Evolutionary conservation across 1,284 basidiomycete species (phyloP).

Genomic region (Inonotus obliquus): DNA sequence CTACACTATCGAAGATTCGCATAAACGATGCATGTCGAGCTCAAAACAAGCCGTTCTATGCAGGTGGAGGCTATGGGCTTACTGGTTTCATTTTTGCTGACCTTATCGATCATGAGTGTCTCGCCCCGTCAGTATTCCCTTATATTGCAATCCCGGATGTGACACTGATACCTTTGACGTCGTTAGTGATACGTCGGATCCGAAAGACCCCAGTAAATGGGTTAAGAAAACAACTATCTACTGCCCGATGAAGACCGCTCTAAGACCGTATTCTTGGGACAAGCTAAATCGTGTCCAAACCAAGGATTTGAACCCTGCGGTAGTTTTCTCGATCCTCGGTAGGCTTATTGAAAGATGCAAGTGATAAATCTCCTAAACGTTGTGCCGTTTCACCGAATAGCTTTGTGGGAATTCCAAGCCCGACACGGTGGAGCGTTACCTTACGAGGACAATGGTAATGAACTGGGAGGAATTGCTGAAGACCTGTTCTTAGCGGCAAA

Average conservation of each 20-base stretch:
- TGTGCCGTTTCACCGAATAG: slow-evolving; percentile 35
- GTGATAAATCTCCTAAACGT: slow-evolving; percentile 13
- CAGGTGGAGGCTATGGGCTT: slow-evolving; percentile 86
- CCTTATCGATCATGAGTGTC: slow-evolving; percentile 80
- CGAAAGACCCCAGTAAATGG: slow-evolving; percentile 58
- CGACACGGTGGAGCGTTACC: slow-evolving; percentile 56
- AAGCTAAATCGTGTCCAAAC: slow-evolving; percentile 67
- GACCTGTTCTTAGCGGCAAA: slow-evolving; percentile 55
- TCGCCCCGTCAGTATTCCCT: slow-evolving; percentile 61
- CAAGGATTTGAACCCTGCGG: slow-evolving; percentile 72
- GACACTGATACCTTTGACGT: slow-evolving; percentile 12
- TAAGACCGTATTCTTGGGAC: slow-evolving; percentile 64
- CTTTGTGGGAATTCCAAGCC: slow-evolving; percentile 80
- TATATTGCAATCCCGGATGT: background rate
- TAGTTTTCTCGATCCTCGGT: slow-evolving; percentile 74
- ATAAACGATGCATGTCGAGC: slow-evolving; percentile 76
- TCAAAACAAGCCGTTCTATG: slow-evolving; percentile 77
- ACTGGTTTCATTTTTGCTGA: slow-evolving; percentile 95
- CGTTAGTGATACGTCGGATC: slow-evolving; percentile 32
- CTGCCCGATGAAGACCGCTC: slow-evolving; percentile 57
- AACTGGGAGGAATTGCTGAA: slow-evolving; percentile 60
- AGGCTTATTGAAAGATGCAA: slow-evolving; percentile 9
- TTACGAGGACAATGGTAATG: slow-evolving; percentile 40
- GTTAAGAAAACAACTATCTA: slow-evolving; percentile 64
- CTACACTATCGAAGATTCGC: slow-evolving; percentile 46